Conservation (phyloP, 805 yeast species). For the Tetrapisispora nanseiensis region DNA sequence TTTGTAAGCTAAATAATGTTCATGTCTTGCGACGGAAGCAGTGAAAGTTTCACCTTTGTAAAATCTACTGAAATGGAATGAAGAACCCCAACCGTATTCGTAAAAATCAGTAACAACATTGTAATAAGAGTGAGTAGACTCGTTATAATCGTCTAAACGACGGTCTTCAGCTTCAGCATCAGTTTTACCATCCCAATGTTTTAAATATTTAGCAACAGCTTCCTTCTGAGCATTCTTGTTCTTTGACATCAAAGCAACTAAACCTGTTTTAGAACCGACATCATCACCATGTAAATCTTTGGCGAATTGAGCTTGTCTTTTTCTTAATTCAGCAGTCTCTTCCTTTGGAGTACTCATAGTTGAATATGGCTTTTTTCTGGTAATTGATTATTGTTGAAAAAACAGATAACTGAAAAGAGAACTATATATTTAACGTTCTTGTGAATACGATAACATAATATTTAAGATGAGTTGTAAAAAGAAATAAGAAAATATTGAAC, state of each 20-base stretch:
- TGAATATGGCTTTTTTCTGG: background rate
- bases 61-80: slow-evolving; percentile 94
- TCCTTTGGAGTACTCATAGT: slow-evolving; percentile 1
- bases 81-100: slow-evolving; percentile 99
- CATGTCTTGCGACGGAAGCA: slow-evolving; percentile 95
- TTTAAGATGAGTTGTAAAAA: too few relatives aligned
- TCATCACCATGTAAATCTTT: slow-evolving; percentile 77
- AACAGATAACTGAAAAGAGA: too few relatives aligned
- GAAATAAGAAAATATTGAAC: too few relatives aligned
- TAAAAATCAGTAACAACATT: slow-evolving; percentile 95
- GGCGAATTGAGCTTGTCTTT: slow-evolving; percentile 53
- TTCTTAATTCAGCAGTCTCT: slow-evolving; percentile 19
- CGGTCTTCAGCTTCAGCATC: slow-evolving; percentile 58
- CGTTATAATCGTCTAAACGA: slow-evolving; percentile 78
- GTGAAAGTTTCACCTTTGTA: slow-evolving; percentile 87
- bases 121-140: slow-evolving; percentile 89
- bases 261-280: slow-evolving; percentile 55
- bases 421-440: too few relatives aligned
- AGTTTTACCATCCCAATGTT: slow-evolving; percentile 94
- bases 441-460: too few relatives aligned
- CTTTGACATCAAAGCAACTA: slow-evolving; percentile 68
- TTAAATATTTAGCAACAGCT: slow-evolving; percentile 84
- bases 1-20: slow-evolving; percentile 84
- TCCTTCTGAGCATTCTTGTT: slow-evolving; percentile 69
- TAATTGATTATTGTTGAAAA: slow-evolving; percentile 1